phyloP scores from a whole-genome alignment of 768 basidiomycete species.

The Rhodocollybia butyracea region DNA sequence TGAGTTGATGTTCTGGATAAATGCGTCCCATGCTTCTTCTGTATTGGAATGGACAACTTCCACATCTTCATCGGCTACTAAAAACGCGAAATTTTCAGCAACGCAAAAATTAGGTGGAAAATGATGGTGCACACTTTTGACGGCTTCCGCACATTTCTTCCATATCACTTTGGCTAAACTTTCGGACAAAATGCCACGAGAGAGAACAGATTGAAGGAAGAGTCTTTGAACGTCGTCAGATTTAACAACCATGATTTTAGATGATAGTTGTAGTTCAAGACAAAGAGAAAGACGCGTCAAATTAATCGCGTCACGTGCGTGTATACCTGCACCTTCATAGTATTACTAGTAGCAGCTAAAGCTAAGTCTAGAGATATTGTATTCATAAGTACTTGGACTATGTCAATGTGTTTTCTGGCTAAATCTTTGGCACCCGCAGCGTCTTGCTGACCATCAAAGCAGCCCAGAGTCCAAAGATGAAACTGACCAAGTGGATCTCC shows the following conservation, averaged over 20 bases:
- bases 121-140: conserved; percentile 49
- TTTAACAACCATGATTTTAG: conserved; percentile 38
- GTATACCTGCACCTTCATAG: neutral
- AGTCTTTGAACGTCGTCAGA: conserved; percentile 69
- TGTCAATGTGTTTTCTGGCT: neutral
- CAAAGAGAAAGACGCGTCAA: neutral
- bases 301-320: neutral
- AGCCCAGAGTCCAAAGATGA: conserved; percentile 85
- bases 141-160: conserved; percentile 62
- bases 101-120: neutral
- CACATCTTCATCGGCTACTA: conserved; percentile 53
- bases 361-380: neutral
- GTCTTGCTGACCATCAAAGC: conserved; percentile 99
- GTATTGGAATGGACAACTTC: conserved; percentile 39
- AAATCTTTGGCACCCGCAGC: conserved; percentile 78
- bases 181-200: conserved; percentile 64
- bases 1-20: conserved; percentile 57
- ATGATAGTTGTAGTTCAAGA: conserved; percentile 1
- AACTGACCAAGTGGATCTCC: conserved; percentile 78
- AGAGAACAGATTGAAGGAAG: conserved; percentile 77
- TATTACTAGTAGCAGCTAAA: neutral
- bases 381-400: neutral
- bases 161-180: conserved; percentile 64
- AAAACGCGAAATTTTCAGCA: conserved; percentile 9
- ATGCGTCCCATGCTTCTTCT: conserved; percentile 53